phyloP scores from a whole-genome alignment of 2,329 filamentous ascomycete species.

The Hymenoscyphus fructigenus region DNA sequence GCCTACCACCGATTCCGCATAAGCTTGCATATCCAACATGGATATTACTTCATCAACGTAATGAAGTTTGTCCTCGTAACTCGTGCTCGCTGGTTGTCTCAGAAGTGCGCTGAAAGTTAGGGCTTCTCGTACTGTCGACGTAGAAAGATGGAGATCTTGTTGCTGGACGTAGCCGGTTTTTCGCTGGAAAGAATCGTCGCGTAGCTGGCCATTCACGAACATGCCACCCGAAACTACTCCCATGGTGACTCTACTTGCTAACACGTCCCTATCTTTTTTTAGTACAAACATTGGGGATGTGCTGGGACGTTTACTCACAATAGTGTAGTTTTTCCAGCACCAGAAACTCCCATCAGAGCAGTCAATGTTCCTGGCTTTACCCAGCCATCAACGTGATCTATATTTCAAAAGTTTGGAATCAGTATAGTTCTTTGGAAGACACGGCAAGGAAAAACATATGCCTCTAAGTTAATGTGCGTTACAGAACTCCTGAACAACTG shows the following conservation, averaged over 20 bases:
- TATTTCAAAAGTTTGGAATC: too few species aligned
- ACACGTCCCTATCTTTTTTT: conserved; percentile 53
- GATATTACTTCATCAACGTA: conserved; percentile 72
- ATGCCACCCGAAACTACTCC: conserved; percentile 86
- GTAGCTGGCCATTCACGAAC: conserved; percentile 62
- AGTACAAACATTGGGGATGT: too few species aligned
- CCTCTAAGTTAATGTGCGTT: too few species aligned
- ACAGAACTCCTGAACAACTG: too few species aligned
- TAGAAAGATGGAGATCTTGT: conserved; percentile 82
- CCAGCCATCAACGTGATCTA: conserved; percentile 57
- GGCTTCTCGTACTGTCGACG: conserved; percentile 82
- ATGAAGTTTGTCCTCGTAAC: conserved; percentile 76
- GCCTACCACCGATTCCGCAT: conserved; percentile 87
- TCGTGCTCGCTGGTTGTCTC: conserved; percentile 72
- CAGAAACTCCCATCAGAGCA: conserved; percentile 57
- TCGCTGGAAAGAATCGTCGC: conserved; percentile 82
- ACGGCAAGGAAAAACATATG: too few species aligned
- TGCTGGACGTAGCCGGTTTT: conserved; percentile 94
- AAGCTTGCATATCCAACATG: conserved; percentile 81
- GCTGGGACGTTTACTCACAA: conserved; percentile 40
- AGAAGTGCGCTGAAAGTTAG: conserved; percentile 81
- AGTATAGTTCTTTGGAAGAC: too few species aligned
- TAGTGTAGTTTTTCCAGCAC: conserved; percentile 92
- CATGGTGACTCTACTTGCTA: conserved; percentile 84
- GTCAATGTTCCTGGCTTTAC: conserved; percentile 69